These are phyloP conservation scores for Artemisia tridentata DNA, from an alignment of 129 eudicot genomes.

Conservation along the genomic window DNA sequence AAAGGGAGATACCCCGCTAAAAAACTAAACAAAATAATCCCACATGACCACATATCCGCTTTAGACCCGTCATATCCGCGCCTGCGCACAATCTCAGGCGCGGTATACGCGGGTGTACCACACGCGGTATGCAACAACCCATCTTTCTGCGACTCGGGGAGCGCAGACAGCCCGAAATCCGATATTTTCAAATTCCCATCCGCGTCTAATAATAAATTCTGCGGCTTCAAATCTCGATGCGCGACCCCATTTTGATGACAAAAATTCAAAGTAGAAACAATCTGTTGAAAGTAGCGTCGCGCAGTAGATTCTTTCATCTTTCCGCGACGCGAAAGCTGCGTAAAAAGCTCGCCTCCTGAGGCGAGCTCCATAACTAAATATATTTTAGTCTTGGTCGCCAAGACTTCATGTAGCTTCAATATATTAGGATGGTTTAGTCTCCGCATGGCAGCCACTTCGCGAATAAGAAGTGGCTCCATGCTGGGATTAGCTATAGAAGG, in stretches of 20 bases:
- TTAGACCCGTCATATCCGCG: conserved; percentile 57
- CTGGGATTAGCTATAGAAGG: conserved; percentile 36
- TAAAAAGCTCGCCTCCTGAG: conserved; percentile 58
- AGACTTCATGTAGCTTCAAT: conserved; percentile 64
- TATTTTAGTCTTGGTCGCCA: conserved; percentile 76
- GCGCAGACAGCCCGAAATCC: conserved; percentile 82
- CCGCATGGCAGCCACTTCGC: conserved; percentile 84
- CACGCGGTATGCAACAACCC: conserved; percentile 43
- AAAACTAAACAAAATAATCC: conserved; percentile 59
- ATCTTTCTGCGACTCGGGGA: conserved; percentile 49
- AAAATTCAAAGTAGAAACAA: conserved; percentile 62
- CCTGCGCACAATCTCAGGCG: conserved; percentile 44
- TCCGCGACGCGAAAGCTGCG: conserved; percentile 51
- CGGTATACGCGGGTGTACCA: conserved; percentile 47
- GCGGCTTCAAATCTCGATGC: conserved; percentile 84
- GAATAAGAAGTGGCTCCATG: conserved; percentile 62
- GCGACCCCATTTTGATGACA: conserved; percentile 78
- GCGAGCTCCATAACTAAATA: conserved; percentile 96
- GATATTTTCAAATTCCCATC: conserved; percentile 48
- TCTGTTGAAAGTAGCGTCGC: conserved; percentile 52
- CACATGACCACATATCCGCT: conserved; percentile 95
- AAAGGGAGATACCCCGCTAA: conserved; percentile 68
- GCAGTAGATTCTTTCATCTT: conserved; percentile 64
- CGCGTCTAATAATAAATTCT: conserved; percentile 52
- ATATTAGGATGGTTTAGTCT: conserved; percentile 71